Conservation (phyloP, 768 basidiomycete genomes). For the Suillus hirtellus region DNA sequence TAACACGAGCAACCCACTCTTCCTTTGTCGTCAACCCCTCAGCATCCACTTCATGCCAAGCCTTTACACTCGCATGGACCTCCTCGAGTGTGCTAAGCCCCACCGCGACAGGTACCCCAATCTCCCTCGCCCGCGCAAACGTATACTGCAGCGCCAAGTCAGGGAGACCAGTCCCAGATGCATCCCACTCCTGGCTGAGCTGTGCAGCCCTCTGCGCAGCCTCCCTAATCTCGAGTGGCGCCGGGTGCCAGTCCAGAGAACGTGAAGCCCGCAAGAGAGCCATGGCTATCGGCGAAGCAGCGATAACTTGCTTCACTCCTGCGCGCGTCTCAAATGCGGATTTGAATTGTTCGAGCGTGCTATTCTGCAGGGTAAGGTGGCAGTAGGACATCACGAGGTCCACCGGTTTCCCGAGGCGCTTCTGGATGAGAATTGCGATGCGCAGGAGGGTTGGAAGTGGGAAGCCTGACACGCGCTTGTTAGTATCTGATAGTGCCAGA, state of each 20-base stretch:
- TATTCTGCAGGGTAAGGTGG: constrained; percentile 77
- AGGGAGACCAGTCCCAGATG: constrained; percentile 42
- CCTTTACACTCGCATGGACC: constrained; percentile 70
- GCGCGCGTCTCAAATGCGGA: constrained; percentile 62
- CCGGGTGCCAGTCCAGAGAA: constrained; percentile 74
- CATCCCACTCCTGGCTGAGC: constrained; percentile 38
- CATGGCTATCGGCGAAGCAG: constrained; percentile 87
- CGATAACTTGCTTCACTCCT: constrained; percentile 62
- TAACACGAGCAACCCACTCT: constrained; percentile 43
- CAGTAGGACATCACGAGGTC: constrained; percentile 83
- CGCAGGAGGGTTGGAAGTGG: constrained; percentile 84
- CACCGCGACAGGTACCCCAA: constrained; percentile 61
- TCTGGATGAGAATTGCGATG: constrained; percentile 74
- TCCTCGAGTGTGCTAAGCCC: constrained; percentile 72
- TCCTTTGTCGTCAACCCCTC: constrained; percentile 35
- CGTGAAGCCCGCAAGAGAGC: constrained; percentile 62
- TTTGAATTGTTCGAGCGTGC: constrained; percentile 55
- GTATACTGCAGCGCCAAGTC: constrained; percentile 76
- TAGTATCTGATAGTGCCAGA: not conserved
- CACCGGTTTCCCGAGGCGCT: constrained; percentile 65
- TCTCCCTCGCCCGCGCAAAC: constrained; percentile 46
- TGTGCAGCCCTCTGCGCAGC: constrained; percentile 42
- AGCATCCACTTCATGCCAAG: constrained; percentile 63
- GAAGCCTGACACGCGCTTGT: constrained; percentile 50
- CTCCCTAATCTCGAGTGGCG: constrained; percentile 47